Evolutionary conservation across 371 early-diverging fungal genomes (phyloP).

Genomic region (Mortierella sp.): DNA sequence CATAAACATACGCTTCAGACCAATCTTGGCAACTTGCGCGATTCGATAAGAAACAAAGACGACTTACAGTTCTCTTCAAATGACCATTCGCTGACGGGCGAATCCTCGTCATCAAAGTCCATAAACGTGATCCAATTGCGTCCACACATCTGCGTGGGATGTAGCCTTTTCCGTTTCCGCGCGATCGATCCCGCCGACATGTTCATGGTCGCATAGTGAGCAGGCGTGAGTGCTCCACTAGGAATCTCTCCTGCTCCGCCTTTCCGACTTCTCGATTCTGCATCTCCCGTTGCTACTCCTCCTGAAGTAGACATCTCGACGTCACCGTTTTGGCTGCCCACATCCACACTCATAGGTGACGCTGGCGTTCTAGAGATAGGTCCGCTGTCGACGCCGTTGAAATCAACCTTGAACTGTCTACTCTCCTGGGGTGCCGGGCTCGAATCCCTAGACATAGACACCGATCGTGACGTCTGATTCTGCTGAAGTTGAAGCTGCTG

Average conservation of each 20-base stretch:
- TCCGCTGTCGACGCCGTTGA: slow-evolving; percentile 15
- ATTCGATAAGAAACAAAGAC: neutral
- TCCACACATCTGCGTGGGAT: slow-evolving; percentile 51
- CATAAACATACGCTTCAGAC: neutral
- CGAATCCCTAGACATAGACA: slow-evolving; percentile 17
- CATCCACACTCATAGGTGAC: slow-evolving; percentile 34
- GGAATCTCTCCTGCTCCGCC: slow-evolving; percentile 12
- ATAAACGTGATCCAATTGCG: slow-evolving; percentile 52
- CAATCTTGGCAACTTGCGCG: neutral
- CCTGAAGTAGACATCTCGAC: slow-evolving; percentile 30
- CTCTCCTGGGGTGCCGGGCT: slow-evolving; percentile 20
- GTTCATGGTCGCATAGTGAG: slow-evolving; percentile 29
- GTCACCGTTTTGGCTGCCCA: slow-evolving; percentile 10
- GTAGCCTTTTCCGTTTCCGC: slow-evolving; percentile 46
- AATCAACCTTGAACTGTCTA: slow-evolving; percentile 21
- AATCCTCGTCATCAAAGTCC: slow-evolving; percentile 46
- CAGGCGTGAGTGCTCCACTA: slow-evolving; percentile 39
- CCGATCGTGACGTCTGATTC: slow-evolving; percentile 7
- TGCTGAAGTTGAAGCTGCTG: slow-evolving; percentile 28
- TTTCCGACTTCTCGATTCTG: slow-evolving; percentile 5
- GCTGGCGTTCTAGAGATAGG: slow-evolving; percentile 14
- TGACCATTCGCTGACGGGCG: slow-evolving; percentile 48
- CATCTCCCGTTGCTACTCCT: neutral
- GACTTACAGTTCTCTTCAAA: slow-evolving; percentile 45
- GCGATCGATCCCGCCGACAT: slow-evolving; percentile 51